These are phyloP conservation scores for Pseudonitzschia multiseries DNA, from an alignment of 108 stramenopile genomes.

Conservation along the genomic window DNA sequence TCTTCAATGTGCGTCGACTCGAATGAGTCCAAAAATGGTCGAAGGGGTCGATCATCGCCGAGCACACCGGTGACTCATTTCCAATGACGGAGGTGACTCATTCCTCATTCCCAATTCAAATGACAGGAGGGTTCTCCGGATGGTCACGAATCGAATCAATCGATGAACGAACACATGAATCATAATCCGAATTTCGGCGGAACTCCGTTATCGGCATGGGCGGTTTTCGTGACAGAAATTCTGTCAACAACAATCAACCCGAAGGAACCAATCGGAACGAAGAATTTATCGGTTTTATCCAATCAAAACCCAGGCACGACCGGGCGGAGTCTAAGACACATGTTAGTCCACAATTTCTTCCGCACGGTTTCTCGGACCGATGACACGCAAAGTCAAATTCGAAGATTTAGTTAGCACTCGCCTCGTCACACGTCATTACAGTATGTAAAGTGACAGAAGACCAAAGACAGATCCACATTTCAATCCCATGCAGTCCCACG, in stretches of 20 bases:
- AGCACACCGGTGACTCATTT: background rate
- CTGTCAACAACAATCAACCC: conserved; percentile 17
- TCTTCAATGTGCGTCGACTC: conserved; percentile 5
- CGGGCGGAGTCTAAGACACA: background rate
- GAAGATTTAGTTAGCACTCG: background rate
- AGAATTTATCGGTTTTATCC: background rate
- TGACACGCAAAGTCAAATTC: background rate
- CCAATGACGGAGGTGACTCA: no score
- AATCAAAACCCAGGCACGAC: background rate
- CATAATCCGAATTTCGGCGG: background rate
- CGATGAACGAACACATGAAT: no score
- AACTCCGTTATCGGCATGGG: background rate
- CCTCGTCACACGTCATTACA: background rate
- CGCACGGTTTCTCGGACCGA: background rate
- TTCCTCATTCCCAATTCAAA: no score
- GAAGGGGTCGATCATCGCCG: background rate
- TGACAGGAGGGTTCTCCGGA: background rate
- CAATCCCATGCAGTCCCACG: background rate
- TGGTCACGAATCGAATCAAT: background rate
- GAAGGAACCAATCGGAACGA: conserved; percentile 1
- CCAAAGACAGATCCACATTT: background rate
- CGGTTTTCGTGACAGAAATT: conserved; percentile 15
- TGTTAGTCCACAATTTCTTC: background rate
- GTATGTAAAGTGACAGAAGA: background rate
- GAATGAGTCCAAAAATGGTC: background rate